Conservation (phyloP, 2,329 filamentous ascomycete genomes). For the Orbilia brochopaga region DNA sequence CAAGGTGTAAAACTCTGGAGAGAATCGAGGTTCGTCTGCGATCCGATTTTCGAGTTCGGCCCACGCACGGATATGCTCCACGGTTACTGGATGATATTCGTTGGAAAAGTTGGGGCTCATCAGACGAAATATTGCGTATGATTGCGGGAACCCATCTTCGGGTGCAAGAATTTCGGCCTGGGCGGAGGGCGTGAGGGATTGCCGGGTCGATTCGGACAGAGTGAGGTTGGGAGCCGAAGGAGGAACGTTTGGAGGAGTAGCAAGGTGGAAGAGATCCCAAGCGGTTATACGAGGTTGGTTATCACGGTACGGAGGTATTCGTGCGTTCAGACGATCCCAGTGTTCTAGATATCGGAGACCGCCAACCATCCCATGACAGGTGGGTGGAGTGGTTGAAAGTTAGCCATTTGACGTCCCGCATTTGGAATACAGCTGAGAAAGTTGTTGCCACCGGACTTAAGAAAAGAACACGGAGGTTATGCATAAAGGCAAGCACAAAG, state of each 20-base stretch:
- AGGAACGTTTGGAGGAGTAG: slow-evolving; percentile 20
- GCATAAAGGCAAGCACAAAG: neutral
- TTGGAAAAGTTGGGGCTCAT: slow-evolving; percentile 43
- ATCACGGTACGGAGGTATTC: slow-evolving; percentile 38
- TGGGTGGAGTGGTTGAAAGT: slow-evolving; percentile 3
- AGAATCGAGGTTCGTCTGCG: slow-evolving; percentile 36
- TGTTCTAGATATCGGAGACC: slow-evolving; percentile 28
- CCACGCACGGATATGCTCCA: slow-evolving; percentile 41
- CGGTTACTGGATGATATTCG: slow-evolving; percentile 45
- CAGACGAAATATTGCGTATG: slow-evolving; percentile 38
- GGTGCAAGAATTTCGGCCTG: slow-evolving; percentile 25
- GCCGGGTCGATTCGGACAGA: slow-evolving; percentile 28
- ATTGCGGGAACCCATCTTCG: slow-evolving; percentile 41
- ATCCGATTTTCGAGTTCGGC: slow-evolving; percentile 36
- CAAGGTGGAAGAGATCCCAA: slow-evolving; percentile 45
- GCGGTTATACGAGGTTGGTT: slow-evolving; percentile 45
- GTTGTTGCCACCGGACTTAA: neutral
- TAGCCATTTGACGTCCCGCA: slow-evolving; percentile 5
- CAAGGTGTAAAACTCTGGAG: slow-evolving; percentile 33
- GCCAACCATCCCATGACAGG: slow-evolving; percentile 1
- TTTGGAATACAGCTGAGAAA: neutral
- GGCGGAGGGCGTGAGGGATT: slow-evolving; percentile 30
- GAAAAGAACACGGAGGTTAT: neutral
- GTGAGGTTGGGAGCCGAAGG: slow-evolving; percentile 13
- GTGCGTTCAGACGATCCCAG: slow-evolving; percentile 44